A percentile compares a stretch with the other conserved stretches of the same genome.
phyloP scores from a whole-genome alignment of 495 filamentous ascomycete species.

The Penicillium malachiteum region DNA sequence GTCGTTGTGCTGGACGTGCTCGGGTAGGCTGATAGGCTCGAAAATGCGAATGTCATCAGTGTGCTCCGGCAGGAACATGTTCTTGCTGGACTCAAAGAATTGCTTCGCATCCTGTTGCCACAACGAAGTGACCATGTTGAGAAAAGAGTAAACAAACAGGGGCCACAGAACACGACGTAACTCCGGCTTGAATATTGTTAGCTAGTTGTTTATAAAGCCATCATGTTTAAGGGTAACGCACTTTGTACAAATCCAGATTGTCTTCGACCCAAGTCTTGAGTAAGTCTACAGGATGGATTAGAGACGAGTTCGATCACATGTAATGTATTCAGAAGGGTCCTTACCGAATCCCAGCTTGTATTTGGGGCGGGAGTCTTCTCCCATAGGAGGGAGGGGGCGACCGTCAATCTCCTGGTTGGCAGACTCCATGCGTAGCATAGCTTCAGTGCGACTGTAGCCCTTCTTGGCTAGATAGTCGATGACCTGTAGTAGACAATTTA shows the following conservation, averaged over 20 bases:
- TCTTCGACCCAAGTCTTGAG: slow-evolving; percentile 82
- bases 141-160: slow-evolving; percentile 87
- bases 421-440: slow-evolving; percentile 90
- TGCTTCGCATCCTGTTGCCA: slow-evolving; percentile 66
- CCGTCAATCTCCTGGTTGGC: slow-evolving; percentile 74
- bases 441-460: slow-evolving; percentile 89
- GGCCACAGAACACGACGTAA: slow-evolving; percentile 85
- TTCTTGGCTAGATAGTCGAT: slow-evolving; percentile 97
- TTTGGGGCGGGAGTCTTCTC: slow-evolving; percentile 71
- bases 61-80: slow-evolving; percentile 71
- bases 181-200: slow-evolving; percentile 65
- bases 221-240: slow-evolving; percentile 25
- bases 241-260: slow-evolving; percentile 91
- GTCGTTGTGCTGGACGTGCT: slow-evolving; percentile 71
- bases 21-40: slow-evolving; percentile 64
- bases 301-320: neutral
- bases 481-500: slow-evolving; percentile 54
- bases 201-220: neutral
- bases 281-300: slow-evolving; percentile 48
- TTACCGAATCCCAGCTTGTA: slow-evolving; percentile 71
- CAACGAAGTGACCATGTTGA: slow-evolving; percentile 74
- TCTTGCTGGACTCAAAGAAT: slow-evolving; percentile 66
- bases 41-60: slow-evolving; percentile 72
- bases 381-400: slow-evolving; percentile 59
- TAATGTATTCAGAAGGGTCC: slow-evolving; percentile 6